phyloP scores from a whole-genome alignment of 371 early-diverging fungal genomes.

The Rhizomucor miehei region DNA sequence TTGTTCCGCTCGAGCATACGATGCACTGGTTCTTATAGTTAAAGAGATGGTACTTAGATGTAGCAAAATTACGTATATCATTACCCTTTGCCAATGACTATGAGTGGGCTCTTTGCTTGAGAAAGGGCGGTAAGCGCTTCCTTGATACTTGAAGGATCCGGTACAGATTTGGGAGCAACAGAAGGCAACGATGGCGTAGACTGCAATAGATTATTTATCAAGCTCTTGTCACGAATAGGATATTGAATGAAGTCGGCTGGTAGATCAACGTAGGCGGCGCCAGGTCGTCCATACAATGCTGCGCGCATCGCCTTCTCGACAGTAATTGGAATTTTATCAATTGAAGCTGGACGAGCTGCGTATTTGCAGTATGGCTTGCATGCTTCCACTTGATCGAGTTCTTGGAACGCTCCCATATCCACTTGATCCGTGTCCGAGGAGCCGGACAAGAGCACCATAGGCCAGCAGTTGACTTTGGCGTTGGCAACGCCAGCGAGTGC shows the following conservation, averaged over 20 bases:
- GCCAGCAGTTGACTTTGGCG: conserved; percentile 72
- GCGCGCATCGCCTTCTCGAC: conserved; percentile 60
- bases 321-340: conserved; percentile 54
- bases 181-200: conserved; percentile 16
- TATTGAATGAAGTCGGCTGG: conserved; percentile 75
- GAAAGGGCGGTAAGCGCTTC: conserved; percentile 30
- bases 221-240: conserved; percentile 21
- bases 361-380: conserved; percentile 67
- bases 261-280: conserved; percentile 72
- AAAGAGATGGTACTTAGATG: not conserved
- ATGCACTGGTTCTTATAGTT: conserved; percentile 35
- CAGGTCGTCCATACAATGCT: conserved; percentile 66
- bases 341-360: conserved; percentile 49
- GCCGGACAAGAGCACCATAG: conserved; percentile 63
- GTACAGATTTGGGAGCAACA: conserved; percentile 40
- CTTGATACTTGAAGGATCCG: conserved; percentile 34
- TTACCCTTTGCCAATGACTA: conserved; percentile 79
- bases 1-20: conserved; percentile 68
- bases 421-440: conserved; percentile 54
- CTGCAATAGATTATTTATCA: conserved; percentile 15
- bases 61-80: not conserved
- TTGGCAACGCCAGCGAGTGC: conserved; percentile 73
- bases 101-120: conserved; percentile 59
- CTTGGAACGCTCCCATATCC: conserved; percentile 80
- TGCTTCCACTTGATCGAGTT: conserved; percentile 70